Conservation (phyloP, 192 early-diverging fungal genomes). For the Geranomyces michiganensis region DNA sequence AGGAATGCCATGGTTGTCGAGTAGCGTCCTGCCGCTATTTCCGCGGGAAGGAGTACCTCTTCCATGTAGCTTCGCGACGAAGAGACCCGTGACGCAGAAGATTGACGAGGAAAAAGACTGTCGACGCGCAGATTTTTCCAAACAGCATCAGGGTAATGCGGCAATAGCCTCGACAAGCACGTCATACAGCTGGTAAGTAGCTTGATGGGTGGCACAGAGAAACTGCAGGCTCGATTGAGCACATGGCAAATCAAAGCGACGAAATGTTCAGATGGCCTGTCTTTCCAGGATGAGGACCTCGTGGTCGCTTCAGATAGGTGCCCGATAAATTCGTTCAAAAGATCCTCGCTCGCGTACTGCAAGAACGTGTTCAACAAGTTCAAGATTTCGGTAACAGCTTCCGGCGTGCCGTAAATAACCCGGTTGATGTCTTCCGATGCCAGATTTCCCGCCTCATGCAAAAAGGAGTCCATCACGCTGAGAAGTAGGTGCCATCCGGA, state of each 20-base stretch:
- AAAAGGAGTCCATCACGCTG: conserved; percentile 44
- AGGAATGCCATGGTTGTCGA: conserved; percentile 48
- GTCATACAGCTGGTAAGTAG: conserved; percentile 45
- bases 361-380: conserved; percentile 43
- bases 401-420: conserved; percentile 13
- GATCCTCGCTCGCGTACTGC: conserved; percentile 29
- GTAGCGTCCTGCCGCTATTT: conserved; percentile 43
- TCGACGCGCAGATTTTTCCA: conserved; percentile 46
- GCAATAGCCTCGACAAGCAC: conserved; percentile 35
- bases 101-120: conserved; percentile 42
- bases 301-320: conserved; percentile 30
- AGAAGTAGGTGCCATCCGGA: conserved; percentile 51
- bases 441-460: conserved; percentile 25
- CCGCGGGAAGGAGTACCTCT: conserved; percentile 46
- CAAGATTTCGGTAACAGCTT: conserved; percentile 34
- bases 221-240: conserved; percentile 34
- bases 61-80: conserved; percentile 45
- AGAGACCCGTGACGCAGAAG: background rate
- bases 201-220: conserved; percentile 32
- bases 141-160: conserved; percentile 28
- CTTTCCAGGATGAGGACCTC: conserved; percentile 1
- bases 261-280: conserved; percentile 31
- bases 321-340: conserved; percentile 26
- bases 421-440: background rate
- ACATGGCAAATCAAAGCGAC: conserved; percentile 42